These are phyloP conservation scores for Turritis glabra DNA, from an alignment of 345 rosid genomes.

Conservation along the genomic window DNA sequence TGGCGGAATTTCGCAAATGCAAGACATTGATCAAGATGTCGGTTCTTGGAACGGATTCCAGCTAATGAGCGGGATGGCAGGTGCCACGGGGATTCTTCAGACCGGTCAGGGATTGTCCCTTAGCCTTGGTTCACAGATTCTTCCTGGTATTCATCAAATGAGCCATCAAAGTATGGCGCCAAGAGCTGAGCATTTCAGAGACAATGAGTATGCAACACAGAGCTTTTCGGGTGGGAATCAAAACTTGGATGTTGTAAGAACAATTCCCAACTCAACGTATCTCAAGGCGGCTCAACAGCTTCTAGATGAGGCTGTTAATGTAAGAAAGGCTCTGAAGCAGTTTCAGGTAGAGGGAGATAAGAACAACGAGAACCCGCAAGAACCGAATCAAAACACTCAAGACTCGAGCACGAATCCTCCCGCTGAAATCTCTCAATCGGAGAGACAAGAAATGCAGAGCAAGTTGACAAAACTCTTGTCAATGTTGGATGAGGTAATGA, in stretches of 20 bases:
- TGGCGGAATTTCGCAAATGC: slow-evolving; percentile 52
- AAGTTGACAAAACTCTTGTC: slow-evolving; percentile 91
- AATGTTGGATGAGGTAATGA: slow-evolving; percentile 90
- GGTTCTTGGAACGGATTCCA: slow-evolving; percentile 60
- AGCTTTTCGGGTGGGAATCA: slow-evolving; percentile 44
- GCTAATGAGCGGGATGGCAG: slow-evolving; percentile 57
- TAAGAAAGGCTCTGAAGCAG: slow-evolving; percentile 69
- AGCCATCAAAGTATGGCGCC: neutral
- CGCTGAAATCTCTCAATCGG: slow-evolving; percentile 74
- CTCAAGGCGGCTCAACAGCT: slow-evolving; percentile 88
- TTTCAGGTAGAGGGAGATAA: slow-evolving; percentile 53
- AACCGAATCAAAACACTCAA: slow-evolving; percentile 50
- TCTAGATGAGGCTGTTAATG: slow-evolving; percentile 94
- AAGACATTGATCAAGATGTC: slow-evolving; percentile 52
- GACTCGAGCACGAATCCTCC: slow-evolving; percentile 40
- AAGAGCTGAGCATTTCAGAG: slow-evolving; percentile 54
- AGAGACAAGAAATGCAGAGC: slow-evolving; percentile 83
- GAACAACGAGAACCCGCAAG: slow-evolving; percentile 46
- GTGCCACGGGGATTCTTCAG: slow-evolving; percentile 47
- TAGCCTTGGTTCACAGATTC: slow-evolving; percentile 85
- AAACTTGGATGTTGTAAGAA: slow-evolving; percentile 48
- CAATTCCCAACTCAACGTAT: slow-evolving; percentile 72
- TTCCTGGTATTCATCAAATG: slow-evolving; percentile 31
- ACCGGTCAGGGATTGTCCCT: slow-evolving; percentile 67
- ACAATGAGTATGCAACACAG: slow-evolving; percentile 56